These are phyloP conservation scores for Quercus berberidifolia DNA, from an alignment of 306 rosid species.

Conservation along the genomic window DNA sequence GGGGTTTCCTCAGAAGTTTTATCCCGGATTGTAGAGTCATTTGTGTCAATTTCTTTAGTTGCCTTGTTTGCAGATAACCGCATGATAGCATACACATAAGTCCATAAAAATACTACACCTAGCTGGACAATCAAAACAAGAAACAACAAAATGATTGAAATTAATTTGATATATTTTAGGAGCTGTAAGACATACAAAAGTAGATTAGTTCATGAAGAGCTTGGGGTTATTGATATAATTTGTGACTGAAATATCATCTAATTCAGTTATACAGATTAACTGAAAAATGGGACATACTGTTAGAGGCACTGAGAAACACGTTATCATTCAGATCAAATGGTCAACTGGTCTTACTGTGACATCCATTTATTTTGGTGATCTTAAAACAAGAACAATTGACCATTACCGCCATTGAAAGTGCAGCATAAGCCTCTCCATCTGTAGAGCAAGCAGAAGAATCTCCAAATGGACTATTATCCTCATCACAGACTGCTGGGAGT, in stretches of 20 bases:
- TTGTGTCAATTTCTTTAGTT: conserved; percentile 7
- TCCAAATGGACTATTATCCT: neutral
- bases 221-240: neutral
- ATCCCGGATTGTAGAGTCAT: conserved; percentile 4
- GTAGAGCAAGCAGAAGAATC: neutral
- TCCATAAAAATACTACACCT: conserved; percentile 34
- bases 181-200: neutral
- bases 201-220: neutral
- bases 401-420: conserved; percentile 3
- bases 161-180: neutral
- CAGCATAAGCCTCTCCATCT: conserved; percentile 1
- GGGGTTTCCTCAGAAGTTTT: conserved; percentile 4
- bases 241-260: neutral
- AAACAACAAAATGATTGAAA: neutral
- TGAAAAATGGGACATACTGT: neutral
- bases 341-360: neutral
- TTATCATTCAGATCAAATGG: neutral
- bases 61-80: conserved; percentile 19
- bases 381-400: neutral
- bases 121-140: conserved; percentile 20
- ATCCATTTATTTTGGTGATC: neutral
- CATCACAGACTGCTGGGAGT: neutral
- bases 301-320: neutral
- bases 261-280: neutral
- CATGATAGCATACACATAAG: conserved; percentile 36